Evolutionary conservation across 164 flowering plant species (phyloP).

Genomic region (Macadamia integrifolia): DNA sequence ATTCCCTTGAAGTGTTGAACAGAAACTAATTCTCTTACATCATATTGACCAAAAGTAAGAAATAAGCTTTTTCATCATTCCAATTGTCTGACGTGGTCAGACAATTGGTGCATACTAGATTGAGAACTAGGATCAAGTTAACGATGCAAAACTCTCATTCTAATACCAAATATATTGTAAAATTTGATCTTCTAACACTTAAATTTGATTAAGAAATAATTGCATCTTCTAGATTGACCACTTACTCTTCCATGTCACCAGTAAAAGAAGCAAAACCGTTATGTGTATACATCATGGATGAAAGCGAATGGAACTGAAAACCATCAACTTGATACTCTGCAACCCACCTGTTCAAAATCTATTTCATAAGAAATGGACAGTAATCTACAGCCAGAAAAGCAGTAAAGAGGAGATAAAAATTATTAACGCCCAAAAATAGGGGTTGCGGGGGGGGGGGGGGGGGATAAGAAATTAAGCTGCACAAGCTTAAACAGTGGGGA

Average conservation of each 20-base stretch:
- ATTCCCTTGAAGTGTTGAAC: neutral
- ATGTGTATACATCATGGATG: slow-evolving; percentile 96
- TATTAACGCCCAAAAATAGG: too few species aligned
- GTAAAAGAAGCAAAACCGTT: slow-evolving; percentile 97
- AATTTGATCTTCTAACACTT: neutral
- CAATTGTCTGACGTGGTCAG: too few species aligned
- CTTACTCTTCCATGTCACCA: slow-evolving; percentile 95
- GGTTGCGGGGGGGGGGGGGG: too few species aligned
- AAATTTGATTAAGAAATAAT: too few species aligned
- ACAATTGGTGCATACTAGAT: too few species aligned
- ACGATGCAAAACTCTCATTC: neutral
- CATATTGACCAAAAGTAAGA: neutral
- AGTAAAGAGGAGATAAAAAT: neutral
- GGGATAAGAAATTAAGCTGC: neutral
- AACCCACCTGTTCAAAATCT: slow-evolving; percentile 73
- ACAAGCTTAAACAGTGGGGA: neutral
- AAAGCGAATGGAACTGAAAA: slow-evolving; percentile 87
- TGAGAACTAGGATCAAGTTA: neutral
- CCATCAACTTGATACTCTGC: slow-evolving; percentile 93
- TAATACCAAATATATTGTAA: neutral
- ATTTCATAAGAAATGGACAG: slow-evolving; percentile 10
- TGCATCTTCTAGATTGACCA: neutral
- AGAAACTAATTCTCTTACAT: neutral
- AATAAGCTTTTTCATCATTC: too few species aligned
- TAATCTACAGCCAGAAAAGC: slow-evolving; percentile 1